phyloP scores from a whole-genome alignment of 176 grass and related monocot genomes.

The Juncus effusus region DNA sequence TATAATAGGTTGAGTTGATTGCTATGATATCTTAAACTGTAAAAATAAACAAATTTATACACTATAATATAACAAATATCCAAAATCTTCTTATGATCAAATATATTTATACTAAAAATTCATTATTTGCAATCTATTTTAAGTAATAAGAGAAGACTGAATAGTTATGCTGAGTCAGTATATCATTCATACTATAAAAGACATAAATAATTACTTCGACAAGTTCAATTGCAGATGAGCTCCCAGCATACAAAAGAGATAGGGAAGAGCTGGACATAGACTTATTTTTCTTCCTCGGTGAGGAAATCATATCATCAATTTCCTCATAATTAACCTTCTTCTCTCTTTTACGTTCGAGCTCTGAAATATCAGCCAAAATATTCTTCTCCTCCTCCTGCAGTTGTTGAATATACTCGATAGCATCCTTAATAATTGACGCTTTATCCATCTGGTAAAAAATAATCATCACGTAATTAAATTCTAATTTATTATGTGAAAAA shows the following conservation, averaged over 20 bases:
- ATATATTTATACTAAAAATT: too few species aligned
- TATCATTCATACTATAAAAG: not conserved
- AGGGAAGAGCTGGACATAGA: conserved; percentile 31
- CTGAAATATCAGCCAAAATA: conserved; percentile 33
- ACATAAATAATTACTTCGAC: conserved; percentile 37
- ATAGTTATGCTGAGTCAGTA: too few species aligned
- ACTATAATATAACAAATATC: too few species aligned
- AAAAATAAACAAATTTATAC: too few species aligned
- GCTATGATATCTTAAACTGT: too few species aligned
- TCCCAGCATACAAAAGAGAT: too few species aligned
- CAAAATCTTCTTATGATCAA: too few species aligned
- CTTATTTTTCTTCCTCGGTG: conserved; percentile 29
- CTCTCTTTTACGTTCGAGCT: conserved; percentile 28
- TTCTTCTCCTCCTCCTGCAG: conserved; percentile 72
- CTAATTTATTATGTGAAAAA: not conserved
- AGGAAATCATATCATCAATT: not conserved
- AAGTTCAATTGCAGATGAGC: conserved; percentile 42
- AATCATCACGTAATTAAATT: not conserved
- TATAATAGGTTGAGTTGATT: too few species aligned
- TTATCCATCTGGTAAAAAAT: conserved; percentile 71
- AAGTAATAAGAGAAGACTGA: too few species aligned
- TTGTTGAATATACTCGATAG: conserved; percentile 74
- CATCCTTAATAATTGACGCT: conserved; percentile 89
- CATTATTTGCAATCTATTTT: too few species aligned
- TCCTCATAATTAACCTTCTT: not conserved